Evolutionary conservation across 2,329 filamentous ascomycete genomes (phyloP).

Genomic region (Dactylonectria estremocensis): DNA sequence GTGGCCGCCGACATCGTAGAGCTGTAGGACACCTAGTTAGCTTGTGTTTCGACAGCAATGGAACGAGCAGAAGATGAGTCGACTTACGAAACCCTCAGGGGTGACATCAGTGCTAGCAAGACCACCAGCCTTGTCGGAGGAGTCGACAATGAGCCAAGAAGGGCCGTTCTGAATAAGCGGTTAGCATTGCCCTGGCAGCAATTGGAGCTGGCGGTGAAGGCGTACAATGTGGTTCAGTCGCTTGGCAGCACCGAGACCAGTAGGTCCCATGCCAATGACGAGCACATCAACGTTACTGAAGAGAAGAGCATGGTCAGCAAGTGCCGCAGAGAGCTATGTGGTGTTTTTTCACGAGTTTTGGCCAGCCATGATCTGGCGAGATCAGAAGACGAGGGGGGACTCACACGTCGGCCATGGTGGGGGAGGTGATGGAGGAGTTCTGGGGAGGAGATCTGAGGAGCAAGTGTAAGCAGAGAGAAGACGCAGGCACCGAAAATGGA

Average conservation of each 20-base stretch:
- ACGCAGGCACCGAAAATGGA: constrained; percentile 40
- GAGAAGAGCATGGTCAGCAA: constrained; percentile 37
- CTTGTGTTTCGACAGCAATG: constrained; percentile 13
- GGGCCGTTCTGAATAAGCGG: constrained; percentile 78
- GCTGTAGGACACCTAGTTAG: constrained; percentile 64
- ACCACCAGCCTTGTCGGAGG: constrained; percentile 92
- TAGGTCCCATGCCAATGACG: constrained; percentile 97
- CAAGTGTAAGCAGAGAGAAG: constrained; percentile 33
- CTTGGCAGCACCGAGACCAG: constrained; percentile 97
- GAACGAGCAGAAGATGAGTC: constrained; percentile 28
- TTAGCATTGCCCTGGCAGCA: constrained; percentile 45
- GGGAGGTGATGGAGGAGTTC: constrained; percentile 42
- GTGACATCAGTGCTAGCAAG: constrained; percentile 96
- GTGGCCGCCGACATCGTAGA: constrained; percentile 98
- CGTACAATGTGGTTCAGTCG: constrained; percentile 95
- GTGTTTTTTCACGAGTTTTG: constrained; percentile 15
- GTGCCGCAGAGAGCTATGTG: neutral
- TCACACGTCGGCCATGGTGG: constrained; percentile 60
- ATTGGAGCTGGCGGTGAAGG: constrained; percentile 53
- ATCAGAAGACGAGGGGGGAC: constrained; percentile 40
- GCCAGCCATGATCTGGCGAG: neutral
- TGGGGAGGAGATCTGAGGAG: constrained; percentile 27
- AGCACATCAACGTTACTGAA: constrained; percentile 93
- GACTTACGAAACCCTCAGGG: constrained; percentile 95
- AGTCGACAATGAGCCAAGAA: constrained; percentile 97